Percentiles rank a stretch among this genome's conserved stretches.
Conservation (phyloP, 139 green algal genomes). For the Chlamydomonas urium region DNA sequence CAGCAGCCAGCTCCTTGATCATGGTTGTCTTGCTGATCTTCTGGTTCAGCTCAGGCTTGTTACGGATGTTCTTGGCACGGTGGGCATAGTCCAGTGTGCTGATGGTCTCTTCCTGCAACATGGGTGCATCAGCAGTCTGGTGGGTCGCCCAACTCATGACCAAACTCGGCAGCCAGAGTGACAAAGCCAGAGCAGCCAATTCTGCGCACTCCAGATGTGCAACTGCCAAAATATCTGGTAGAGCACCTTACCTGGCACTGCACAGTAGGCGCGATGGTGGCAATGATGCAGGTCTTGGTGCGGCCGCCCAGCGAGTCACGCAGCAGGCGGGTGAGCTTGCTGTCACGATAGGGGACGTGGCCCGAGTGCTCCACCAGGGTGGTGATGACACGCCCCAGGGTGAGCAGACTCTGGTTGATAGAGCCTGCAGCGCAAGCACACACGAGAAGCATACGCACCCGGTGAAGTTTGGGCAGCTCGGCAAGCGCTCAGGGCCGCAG, state of each 20-base stretch:
- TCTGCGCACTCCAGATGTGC: too few species aligned
- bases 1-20: constrained; percentile 90
- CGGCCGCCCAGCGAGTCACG: constrained; percentile 86
- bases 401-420: constrained; percentile 97
- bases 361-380: constrained; percentile 18
- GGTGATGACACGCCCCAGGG: constrained; percentile 96
- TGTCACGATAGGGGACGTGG: constrained; percentile 76
- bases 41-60: constrained; percentile 92
- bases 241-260: constrained; percentile 85
- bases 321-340: constrained; percentile 96
- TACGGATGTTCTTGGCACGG: constrained; percentile 95
- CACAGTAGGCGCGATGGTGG: constrained; percentile 91
- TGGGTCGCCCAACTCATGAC: too few species aligned
- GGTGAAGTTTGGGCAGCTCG: too few species aligned
- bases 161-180: too few species aligned
- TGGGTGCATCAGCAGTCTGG: too few species aligned
- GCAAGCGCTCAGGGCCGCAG: too few species aligned
- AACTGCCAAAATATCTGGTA: too few species aligned
- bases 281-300: constrained; percentile 96
- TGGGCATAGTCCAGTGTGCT: constrained; percentile 64
- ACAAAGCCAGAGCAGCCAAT: too few species aligned
- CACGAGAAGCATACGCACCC: too few species aligned
- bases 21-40: constrained; percentile 79
- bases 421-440: too few species aligned
- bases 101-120: constrained; percentile 76